Evolutionary conservation across 306 rosid genomes (phyloP).

Genomic region (Trichosanthes cucumerina): DNA sequence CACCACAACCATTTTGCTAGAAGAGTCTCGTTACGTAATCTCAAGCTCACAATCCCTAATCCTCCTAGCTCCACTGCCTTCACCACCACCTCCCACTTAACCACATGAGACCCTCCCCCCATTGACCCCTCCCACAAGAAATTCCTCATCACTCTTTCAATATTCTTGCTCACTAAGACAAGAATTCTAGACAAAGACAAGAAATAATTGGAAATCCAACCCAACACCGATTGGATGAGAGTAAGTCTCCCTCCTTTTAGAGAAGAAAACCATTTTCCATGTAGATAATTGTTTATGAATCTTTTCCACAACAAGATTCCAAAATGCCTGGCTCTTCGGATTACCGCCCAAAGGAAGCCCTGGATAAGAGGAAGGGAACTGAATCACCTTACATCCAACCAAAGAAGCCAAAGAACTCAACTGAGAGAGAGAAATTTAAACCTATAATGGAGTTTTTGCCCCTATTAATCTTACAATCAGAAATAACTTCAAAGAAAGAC

Average conservation of each 20-base stretch:
- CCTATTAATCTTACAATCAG: neutral
- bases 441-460: neutral
- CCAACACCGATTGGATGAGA: neutral
- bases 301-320: neutral
- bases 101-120: neutral
- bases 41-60: neutral
- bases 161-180: neutral
- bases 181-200: neutral
- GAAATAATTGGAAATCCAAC: neutral
- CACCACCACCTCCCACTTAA: neutral
- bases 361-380: neutral
- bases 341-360: neutral
- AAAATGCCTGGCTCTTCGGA: neutral
- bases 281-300: neutral
- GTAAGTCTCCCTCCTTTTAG: neutral
- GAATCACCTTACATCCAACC: neutral
- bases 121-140: neutral
- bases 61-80: neutral
- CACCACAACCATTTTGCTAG: neutral
- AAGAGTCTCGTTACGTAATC: neutral
- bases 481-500: neutral
- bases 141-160: too few relatives aligned
- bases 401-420: neutral
- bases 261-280: neutral
- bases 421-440: neutral